Base-by-base conservation (phyloP, 2,329 filamentous ascomycete genomes). In the Diaporthe batatas region DNA sequence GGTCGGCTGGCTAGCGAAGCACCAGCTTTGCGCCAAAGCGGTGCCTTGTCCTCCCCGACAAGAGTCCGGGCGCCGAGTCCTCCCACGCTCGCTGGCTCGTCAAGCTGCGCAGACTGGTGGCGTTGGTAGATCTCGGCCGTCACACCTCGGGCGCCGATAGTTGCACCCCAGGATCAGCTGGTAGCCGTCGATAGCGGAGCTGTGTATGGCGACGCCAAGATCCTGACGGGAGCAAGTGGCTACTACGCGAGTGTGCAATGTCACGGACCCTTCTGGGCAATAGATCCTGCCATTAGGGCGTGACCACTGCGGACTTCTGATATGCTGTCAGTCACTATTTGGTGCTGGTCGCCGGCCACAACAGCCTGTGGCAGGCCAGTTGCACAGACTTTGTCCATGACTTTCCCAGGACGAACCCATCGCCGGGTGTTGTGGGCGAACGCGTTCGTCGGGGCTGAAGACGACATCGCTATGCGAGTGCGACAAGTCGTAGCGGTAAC, bases 341-440 rank as follows among this genome's bases (percentile, higher is more conserved):
- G 23, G 18, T 29, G 32, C 68, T 25, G 55, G 21, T 59, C 34
- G 36, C 32, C 44, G 68, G 44, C 34, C 55, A 21, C 42, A 70
- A 44, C 23, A 29, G 44, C 55, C 49, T 72, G n/a, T 36, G 42
- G 32, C 62, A 39, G 51, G 42, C 44, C n/a, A 49, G 39, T 34
- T 36, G 42, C 47, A 54, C 68, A 44, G 47, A 32, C 18, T 57
- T 39, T 70, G 70, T 59, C 53, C 59, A 32, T 47, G 70, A 49
- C 16, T 25, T 32, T 49, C 16, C 47, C 23, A 51, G 51, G 47
- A 44, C 32, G 51, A 55, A 51, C 34, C 11, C 39, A 23, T 44
- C 34, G 18, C 53, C 42, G 49, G 59, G 62, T 39, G 39, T 39
- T 21, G n/a, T 29, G 53, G 58, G 42, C 36, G 44, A 57, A 70